Conservation (phyloP, 1,139 yeast genomes). For the Suhomyces bokatorum region DNA sequence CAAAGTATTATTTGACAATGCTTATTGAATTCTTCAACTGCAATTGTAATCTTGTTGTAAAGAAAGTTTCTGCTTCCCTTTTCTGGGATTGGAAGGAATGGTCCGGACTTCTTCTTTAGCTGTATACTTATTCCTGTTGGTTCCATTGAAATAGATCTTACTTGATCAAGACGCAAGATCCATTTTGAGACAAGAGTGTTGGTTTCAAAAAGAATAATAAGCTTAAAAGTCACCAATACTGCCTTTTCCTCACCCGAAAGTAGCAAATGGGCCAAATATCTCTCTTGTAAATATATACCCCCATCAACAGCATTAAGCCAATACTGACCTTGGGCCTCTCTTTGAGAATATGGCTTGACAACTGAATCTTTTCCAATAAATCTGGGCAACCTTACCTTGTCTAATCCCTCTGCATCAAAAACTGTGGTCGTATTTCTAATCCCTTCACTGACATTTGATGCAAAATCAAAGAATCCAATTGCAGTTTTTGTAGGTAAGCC, state of each 20-base stretch:
- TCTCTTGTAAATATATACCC: conserved; percentile 70
- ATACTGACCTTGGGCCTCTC: conserved; percentile 92
- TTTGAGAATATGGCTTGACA: conserved; percentile 69
- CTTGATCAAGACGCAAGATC: conserved; percentile 61
- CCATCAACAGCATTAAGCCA: conserved; percentile 87
- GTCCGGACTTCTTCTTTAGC: conserved; percentile 61
- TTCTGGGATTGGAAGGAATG: conserved; percentile 80
- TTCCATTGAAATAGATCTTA: conserved; percentile 72
- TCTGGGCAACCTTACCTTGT: conserved; percentile 81
- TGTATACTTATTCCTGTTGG: conserved; percentile 75
- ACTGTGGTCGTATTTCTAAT: conserved; percentile 91
- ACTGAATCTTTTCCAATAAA: conserved; percentile 68
- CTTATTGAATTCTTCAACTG: conserved; percentile 78
- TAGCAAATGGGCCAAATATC: conserved; percentile 81
- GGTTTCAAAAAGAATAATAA: conserved; percentile 71
- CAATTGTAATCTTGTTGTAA: conserved; percentile 73
- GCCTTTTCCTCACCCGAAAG: conserved; percentile 79
- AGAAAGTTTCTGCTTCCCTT: conserved; percentile 61
- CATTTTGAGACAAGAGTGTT: conserved; percentile 61
- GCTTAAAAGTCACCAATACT: conserved; percentile 71
- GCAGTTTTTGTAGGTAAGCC: conserved; percentile 97
- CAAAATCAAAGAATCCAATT: conserved; percentile 89
- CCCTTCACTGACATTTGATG: conserved; percentile 92
- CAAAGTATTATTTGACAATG: conserved; percentile 47
- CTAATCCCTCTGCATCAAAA: conserved; percentile 77